Evolutionary conservation across 2,329 filamentous ascomycete species (phyloP).

Genomic region (Fusarium odoratissimum): DNA sequence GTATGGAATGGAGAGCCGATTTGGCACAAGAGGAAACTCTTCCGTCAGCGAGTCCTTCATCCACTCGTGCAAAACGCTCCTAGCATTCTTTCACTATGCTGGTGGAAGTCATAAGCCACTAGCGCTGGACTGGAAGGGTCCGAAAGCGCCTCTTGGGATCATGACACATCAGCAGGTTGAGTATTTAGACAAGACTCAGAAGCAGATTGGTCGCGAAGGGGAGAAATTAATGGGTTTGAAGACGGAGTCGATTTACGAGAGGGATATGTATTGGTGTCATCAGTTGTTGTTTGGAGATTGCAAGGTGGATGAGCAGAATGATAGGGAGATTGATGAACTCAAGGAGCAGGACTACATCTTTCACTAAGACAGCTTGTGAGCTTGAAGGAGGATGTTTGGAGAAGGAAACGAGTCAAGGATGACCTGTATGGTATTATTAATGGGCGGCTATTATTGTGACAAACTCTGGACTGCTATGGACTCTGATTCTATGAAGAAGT

Average conservation of each 20-base stretch:
- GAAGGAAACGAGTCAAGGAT: no score
- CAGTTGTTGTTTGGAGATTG: not conserved
- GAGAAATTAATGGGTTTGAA: accelerated
- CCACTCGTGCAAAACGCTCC: not conserved
- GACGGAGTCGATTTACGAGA: not conserved
- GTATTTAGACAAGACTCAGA: not conserved
- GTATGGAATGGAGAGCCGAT: not conserved
- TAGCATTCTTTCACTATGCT: not conserved
- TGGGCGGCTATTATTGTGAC: no score
- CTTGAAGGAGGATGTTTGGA: no score
- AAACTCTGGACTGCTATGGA: no score
- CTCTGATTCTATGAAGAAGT: no score
- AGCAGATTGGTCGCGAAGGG: not conserved
- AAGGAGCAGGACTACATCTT: not conserved
- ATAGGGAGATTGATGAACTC: not conserved
- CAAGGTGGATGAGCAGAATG: not conserved
- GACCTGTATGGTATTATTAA: no score
- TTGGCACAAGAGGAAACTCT: not conserved
- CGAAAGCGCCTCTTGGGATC: not conserved
- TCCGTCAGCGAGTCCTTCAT: not conserved
- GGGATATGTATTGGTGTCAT: not conserved
- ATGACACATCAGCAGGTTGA: not conserved
- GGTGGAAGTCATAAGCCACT: not conserved
- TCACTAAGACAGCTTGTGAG: not conserved
- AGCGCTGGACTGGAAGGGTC: accelerated